A percentile compares a stretch with the other conserved stretches of the same genome.
These are phyloP conservation scores for Aegle marmelos DNA, from an alignment of 345 rosid species.

Conservation along the genomic window DNA sequence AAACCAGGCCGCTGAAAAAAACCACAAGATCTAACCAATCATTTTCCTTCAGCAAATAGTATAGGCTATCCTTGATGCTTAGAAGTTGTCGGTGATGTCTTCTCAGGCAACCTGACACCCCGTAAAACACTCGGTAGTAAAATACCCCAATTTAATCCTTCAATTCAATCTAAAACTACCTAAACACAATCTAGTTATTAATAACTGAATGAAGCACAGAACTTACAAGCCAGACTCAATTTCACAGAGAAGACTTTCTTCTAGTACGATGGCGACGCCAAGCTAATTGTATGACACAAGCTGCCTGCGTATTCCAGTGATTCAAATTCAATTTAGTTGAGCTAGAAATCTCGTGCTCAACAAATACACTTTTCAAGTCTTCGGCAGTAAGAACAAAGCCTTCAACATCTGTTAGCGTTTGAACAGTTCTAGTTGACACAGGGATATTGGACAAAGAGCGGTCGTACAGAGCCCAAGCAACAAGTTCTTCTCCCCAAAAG, in stretches of 20 bases:
- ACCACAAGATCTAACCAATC: too few species aligned
- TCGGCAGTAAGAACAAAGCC: background rate
- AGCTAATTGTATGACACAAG: background rate
- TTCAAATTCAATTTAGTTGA: background rate
- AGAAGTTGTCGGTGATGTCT: too few species aligned
- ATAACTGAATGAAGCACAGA: too few species aligned
- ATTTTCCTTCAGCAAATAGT: too few species aligned
- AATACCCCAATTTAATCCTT: too few species aligned
- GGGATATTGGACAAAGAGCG: background rate
- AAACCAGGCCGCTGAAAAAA: too few species aligned
- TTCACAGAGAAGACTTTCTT: background rate
- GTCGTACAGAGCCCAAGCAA: background rate
- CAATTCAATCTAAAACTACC: too few species aligned
- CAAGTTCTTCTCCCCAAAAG: slow-evolving; percentile 8
- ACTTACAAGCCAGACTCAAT: background rate
- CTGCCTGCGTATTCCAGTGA: background rate
- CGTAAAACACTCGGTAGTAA: too few species aligned
- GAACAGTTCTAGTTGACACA: slow-evolving; percentile 1
- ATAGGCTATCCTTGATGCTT: too few species aligned
- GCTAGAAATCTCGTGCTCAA: background rate
- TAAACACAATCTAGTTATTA: too few species aligned
- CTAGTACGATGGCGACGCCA: background rate
- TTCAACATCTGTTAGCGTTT: slow-evolving; percentile 1
- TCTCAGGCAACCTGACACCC: too few species aligned
- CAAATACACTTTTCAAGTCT: background rate